Evolutionary conservation across 768 basidiomycete genomes (phyloP), one percentile per base, ranked within the genome.

Genomic region (Hemileccinum rubropunctum): DNA sequence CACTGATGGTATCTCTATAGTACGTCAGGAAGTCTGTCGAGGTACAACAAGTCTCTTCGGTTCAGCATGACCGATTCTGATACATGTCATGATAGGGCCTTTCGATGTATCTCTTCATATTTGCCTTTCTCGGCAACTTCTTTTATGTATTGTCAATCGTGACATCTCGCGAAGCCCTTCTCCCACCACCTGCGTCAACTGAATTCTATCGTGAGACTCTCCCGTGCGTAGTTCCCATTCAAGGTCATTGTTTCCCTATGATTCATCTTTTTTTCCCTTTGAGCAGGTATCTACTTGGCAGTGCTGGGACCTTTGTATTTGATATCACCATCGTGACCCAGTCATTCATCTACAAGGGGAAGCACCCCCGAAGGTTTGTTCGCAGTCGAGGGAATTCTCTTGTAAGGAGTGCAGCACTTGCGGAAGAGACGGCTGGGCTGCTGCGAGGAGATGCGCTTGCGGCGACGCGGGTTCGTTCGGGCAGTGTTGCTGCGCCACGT

Each of bases 121-220:
- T 88, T 64, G 97, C 97, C 7, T 98, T 98, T 67, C 70, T 89
- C 23, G 97, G 97, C 49, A 99, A 99, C 68, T 69, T 81, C 10
- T 93, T 95, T 64, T 98, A 99, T 67, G 95, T 95, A 41, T 68
- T 85, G 17, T 95, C 93, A 3, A 89, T 98, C 59, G 64, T 97
- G n/a, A 76, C 82, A 8, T 91, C 90, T 35, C 87, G 91, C 5
- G 72, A 77, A 46, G 72, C 82, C 36, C 71, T 65, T 46, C 70
- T 77, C 18, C 81, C 87, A 14, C 78, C 81, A 11, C 77, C 80
- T 6, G 74, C 77, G 58, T 79, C 88, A 2, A 73, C 76, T 0
- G 75, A 79, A 33, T 94, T 86, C 65, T 71, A 95, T 15, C 76
- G 75, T 57, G 91, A 95, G 69, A 88, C 84, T 59, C 78, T 94